A percentile compares a stretch with the other conserved stretches of the same genome.
Evolutionary conservation across 2,329 filamentous ascomycete species (phyloP).

Genomic region (Penicillium sp.): DNA sequence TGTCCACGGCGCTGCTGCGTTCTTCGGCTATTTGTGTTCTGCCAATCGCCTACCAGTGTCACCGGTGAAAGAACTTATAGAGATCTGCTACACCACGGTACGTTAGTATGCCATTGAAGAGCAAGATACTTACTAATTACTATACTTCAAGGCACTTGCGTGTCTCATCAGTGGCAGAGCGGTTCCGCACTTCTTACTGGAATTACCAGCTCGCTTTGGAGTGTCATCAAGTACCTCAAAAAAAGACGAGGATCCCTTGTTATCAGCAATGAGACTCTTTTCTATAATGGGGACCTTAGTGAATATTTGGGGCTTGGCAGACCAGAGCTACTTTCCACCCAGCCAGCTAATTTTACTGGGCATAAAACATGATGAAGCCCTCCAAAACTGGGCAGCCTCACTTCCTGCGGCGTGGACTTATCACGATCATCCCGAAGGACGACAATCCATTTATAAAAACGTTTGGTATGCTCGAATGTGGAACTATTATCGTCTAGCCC

Average conservation of each 20-base stretch:
- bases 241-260: background rate
- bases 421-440: background rate
- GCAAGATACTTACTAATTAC: background rate
- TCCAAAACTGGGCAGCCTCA: background rate
- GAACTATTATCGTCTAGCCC: constrained; percentile 7
- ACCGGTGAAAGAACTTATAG: constrained; percentile 1
- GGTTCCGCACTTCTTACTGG: background rate
- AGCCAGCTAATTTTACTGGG: background rate
- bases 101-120: background rate
- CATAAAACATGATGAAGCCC: background rate
- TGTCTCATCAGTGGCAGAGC: background rate
- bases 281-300: background rate
- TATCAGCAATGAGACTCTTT: background rate
- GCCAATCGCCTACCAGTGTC: background rate
- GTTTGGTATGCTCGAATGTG: constrained; percentile 4
- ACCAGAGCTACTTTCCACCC: background rate
- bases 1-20: background rate
- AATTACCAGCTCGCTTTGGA: background rate
- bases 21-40: background rate
- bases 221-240: background rate
- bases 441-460: background rate
- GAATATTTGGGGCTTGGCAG: background rate
- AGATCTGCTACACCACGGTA: constrained; percentile 3
- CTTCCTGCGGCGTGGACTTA: background rate
- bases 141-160: background rate